Percentiles rank a stretch among this genome's conserved stretches.
Evolutionary conservation across 441 rosid species (phyloP).

Genomic region (Rhodomyrtus psidioides): DNA sequence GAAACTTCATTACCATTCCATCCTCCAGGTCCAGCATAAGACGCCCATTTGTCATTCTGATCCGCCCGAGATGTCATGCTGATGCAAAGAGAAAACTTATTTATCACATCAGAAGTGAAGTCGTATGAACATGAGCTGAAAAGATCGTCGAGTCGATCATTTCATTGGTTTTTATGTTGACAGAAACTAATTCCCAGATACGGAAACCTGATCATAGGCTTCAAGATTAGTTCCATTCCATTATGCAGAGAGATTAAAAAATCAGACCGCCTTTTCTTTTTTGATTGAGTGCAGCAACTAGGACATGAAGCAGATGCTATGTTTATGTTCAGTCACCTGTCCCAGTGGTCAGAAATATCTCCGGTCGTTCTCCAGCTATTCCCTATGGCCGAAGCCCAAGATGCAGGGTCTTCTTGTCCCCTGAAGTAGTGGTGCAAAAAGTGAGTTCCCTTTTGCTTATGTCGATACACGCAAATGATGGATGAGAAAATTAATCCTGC

Average conservation of each 20-base stretch:
- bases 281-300: not conserved
- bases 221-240: not conserved
- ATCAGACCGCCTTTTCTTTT: not conserved
- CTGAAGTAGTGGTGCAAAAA: slow-evolving; percentile 7
- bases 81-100: not conserved
- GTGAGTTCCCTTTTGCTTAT: not conserved
- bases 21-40: slow-evolving; percentile 47
- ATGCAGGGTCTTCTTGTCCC: slow-evolving; percentile 53
- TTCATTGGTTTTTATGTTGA: not conserved
- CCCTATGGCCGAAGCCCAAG: slow-evolving; percentile 47
- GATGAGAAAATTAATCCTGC: too few relatives aligned
- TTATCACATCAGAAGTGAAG: not conserved
- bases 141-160: not conserved
- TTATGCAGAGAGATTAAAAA: not conserved
- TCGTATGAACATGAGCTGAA: not conserved
- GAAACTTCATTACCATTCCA: slow-evolving; percentile 39
- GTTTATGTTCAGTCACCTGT: slow-evolving; percentile 17
- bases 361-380: slow-evolving; percentile 66
- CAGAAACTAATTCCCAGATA: not conserved
- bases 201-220: not conserved
- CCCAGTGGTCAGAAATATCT: slow-evolving; percentile 41
- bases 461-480: not conserved
- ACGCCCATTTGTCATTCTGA: slow-evolving; percentile 41
- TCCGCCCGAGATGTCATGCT: slow-evolving; percentile 48
- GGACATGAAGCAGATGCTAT: too few relatives aligned